These are phyloP conservation scores for Neurospora cerealis DNA, from an alignment of 495 filamentous ascomycete genomes.

Conservation along the genomic window DNA sequence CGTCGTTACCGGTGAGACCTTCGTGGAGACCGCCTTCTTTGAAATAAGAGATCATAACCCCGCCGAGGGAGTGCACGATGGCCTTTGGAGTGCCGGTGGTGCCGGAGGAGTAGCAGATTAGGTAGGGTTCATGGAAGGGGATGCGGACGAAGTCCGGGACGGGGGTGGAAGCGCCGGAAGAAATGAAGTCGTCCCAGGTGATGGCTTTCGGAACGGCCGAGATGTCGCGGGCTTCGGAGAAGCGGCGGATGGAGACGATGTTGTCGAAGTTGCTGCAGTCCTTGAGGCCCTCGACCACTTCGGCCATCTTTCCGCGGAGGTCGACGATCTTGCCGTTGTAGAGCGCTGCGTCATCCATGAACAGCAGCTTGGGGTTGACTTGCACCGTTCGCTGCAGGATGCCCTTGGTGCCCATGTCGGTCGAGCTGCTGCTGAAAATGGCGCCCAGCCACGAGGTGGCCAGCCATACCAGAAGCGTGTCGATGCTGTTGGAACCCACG, in stretches of 20 bases:
- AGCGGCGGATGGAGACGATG: constrained; percentile 57
- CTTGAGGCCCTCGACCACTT: constrained; percentile 51
- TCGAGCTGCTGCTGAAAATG: constrained; percentile 60
- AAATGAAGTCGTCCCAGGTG: constrained; percentile 44
- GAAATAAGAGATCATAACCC: constrained; percentile 42
- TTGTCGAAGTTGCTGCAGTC: constrained; percentile 50
- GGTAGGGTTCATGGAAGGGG: constrained; percentile 57
- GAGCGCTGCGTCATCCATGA: constrained; percentile 67
- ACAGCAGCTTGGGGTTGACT: constrained; percentile 58
- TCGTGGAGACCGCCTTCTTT: constrained; percentile 58
- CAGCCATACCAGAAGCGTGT: constrained; percentile 57
- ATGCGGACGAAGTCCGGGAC: constrained; percentile 45
- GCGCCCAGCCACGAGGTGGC: constrained; percentile 57
- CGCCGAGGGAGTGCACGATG: constrained; percentile 62
- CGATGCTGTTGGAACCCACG: constrained; percentile 62
- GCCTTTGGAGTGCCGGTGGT: constrained; percentile 69
- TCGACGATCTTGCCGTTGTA: constrained; percentile 73
- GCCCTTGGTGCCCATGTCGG: constrained; percentile 71
- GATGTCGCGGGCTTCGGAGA: constrained; percentile 49
- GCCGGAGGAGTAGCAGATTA: constrained; percentile 62
- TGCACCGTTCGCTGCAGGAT: constrained; percentile 65
- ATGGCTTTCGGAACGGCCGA: constrained; percentile 41
- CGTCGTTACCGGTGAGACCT: constrained; percentile 35
- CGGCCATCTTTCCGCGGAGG: constrained; percentile 58
- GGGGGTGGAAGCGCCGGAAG: constrained; percentile 17